Evolutionary conservation across 2,329 filamentous ascomycete species (phyloP).

Genomic region (Parafenestella ontariensis): DNA sequence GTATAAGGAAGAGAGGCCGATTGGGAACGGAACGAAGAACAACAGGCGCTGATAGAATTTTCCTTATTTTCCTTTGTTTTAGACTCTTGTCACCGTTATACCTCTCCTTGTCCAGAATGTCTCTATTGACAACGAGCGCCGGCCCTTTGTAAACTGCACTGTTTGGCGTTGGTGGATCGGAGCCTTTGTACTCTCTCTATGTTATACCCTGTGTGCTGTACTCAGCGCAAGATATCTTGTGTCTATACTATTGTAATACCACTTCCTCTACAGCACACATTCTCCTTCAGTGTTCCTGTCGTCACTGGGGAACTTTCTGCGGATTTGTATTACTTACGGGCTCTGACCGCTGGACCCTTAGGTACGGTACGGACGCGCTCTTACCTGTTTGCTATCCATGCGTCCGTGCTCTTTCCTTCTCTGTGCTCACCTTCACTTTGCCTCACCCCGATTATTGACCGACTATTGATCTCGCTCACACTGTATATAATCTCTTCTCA

Average conservation of each 20-base stretch:
- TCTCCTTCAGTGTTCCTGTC: not conserved
- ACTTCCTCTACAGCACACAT: not conserved
- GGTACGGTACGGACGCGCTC: not conserved
- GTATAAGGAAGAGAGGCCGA: constrained; percentile 26
- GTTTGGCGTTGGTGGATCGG: constrained; percentile 6
- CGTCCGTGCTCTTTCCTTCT: constrained; percentile 1
- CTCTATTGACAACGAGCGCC: not conserved
- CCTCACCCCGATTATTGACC: not conserved
- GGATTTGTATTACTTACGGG: not conserved
- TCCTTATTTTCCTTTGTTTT: constrained; percentile 7
- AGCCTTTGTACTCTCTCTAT: constrained; percentile 8
- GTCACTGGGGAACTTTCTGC: not conserved
- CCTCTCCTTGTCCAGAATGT: not conserved
- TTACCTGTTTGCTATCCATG: not conserved
- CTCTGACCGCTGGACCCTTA: not conserved
- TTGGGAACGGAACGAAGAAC: constrained; percentile 31
- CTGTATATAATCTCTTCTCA: not conserved
- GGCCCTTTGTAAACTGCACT: constrained; percentile 1
- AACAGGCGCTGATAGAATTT: constrained; percentile 21
- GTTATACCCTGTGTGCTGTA: constrained; percentile 13
- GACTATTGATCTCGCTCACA: not conserved
- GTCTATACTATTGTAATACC: constrained; percentile 15
- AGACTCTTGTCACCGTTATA: constrained; percentile 3
- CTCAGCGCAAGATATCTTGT: constrained; percentile 1
- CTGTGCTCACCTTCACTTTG: not conserved